A percentile compares a stretch with the other conserved stretches of the same genome.
Evolutionary conservation across 202 grass and related monocot species (phyloP).

Genomic region (Alloteropsis angusta): DNA sequence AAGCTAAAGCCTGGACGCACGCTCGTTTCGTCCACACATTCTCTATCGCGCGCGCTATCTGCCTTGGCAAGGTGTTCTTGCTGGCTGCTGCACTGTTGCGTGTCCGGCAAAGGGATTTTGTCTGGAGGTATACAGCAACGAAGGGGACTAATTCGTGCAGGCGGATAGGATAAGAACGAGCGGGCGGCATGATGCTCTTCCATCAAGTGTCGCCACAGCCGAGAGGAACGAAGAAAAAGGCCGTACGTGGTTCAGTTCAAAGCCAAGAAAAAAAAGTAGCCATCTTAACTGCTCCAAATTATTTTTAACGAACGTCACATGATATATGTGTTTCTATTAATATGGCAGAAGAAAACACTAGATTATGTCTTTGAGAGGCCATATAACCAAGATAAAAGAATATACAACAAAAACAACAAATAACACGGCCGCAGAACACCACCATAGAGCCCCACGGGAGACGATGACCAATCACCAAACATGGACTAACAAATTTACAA

Average conservation of each 20-base stretch:
- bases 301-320: too few relatives aligned
- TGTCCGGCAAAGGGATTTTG: conserved; percentile 13
- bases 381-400: too few relatives aligned
- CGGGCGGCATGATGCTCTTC: too few relatives aligned
- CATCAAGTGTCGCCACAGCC: neutral
- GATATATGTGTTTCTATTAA: too few relatives aligned
- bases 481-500: too few relatives aligned
- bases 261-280: neutral
- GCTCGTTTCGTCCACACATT: neutral
- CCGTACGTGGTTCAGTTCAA: neutral
- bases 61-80: neutral
- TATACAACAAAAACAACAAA: too few relatives aligned
- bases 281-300: neutral
- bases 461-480: too few relatives aligned
- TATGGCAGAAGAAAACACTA: too few relatives aligned
- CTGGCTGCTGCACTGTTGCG: neutral
- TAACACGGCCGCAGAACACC: too few relatives aligned
- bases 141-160: neutral
- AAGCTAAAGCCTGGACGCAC: neutral
- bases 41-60: neutral
- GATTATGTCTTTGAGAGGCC: too few relatives aligned
- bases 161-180: conserved; percentile 7
- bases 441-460: too few relatives aligned
- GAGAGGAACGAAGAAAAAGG: neutral
- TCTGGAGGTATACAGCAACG: too few relatives aligned